Base-by-base conservation (phyloP, 2,329 filamentous ascomycete species). In the Neonectria hederae region DNA sequence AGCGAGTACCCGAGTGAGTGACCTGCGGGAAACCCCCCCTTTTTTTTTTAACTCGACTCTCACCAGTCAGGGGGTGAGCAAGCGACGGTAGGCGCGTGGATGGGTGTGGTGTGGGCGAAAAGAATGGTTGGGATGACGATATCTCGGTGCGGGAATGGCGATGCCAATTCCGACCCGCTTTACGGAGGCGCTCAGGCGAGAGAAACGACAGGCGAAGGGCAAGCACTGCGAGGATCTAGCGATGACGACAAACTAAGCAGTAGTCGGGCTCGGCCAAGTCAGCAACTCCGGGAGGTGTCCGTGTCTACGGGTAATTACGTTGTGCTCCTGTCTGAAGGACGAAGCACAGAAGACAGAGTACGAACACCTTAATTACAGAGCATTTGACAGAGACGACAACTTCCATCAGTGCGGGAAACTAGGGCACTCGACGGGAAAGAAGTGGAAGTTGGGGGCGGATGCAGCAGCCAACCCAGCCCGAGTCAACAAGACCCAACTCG, bases 91-190 rank as follows among this genome's bases (percentile, higher is more conserved):
- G 61, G 30, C 64, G 54, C 40, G 54, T 65, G 53, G 43, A 45
- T 55, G 28, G 48, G 28, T 48, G 28, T 51, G 48, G 43, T 55
- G 42, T 46, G 46, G 54, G 46, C 21, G 54, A 52, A 40, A 40
- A 65, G 56, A 66, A 62, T 49, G 59, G 62, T 67, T 68, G 65
- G 65, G 66, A 73, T 71, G 71, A 66, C 69, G 63, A 70, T 65
- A 65, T 59, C 48, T 40, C 59, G 43, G 32, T 63, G 52, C 35
- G 49, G 53, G 32, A 55, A 65, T 62, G 63, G 56, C 49, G 59
- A 62, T 65, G 62, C 48, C 58, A 62, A 65, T 62, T 30, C 40
- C 32, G 55, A 43, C 54, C 60, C 60, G 42, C 54, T 54, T 55
- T 35, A 43, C 43, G 14, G 19, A 13, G 35, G 38, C 30, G 14